Base-by-base conservation (phyloP, 805 yeast genomes). In the Blastobotrys peoriensis region DNA sequence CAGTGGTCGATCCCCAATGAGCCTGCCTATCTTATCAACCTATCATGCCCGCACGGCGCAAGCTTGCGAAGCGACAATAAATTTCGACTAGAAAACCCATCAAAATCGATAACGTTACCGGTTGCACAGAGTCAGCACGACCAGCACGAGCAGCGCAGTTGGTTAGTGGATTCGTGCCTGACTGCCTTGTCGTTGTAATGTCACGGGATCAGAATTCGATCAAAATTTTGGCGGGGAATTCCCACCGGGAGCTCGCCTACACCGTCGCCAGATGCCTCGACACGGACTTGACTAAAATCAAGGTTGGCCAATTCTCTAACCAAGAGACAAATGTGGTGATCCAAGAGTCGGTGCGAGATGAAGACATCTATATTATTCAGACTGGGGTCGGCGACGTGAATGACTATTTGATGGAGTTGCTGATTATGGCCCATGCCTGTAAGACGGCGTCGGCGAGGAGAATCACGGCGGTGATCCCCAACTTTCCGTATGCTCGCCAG, bases 401-500 rank as follows among this genome's bases (percentile, higher is more conserved):
- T 63, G 96, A 89, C 63, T 75, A 80, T 52, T 72, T 91, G 41
- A 78, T 91, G 81, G 98, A 93, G 62, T 69, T 91, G 38, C 72
- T 93, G 48, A 81, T 91, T 48, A 81, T 91, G 81, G 80, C 91
- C 53, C 88, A 87, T 64, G 98, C 98, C 13, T 88, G 97, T 67
- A 83, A 83, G 58, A 80, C 89, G n/a, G 98, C 98, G 2, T 86
- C 96, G 27, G 97, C 96, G 1, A 76, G 97, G 60, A 74, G 91
- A 50, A 84, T 91, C 60, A 89, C 97, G 0, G 96, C 95, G 0
- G 95, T 91, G 44, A 78, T 93, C 49, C 98, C 98, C 39, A 86
- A 83, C 65, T 91, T 89, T 69, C 96, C 97, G 10, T 91, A 91
- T 61, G 98, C 98, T 2, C 79, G 98, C 67, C 98, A 91, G 65